These are phyloP conservation scores for Picochlorum costavermella DNA, from an alignment of 139 green algal genomes.

Conservation along the genomic window DNA sequence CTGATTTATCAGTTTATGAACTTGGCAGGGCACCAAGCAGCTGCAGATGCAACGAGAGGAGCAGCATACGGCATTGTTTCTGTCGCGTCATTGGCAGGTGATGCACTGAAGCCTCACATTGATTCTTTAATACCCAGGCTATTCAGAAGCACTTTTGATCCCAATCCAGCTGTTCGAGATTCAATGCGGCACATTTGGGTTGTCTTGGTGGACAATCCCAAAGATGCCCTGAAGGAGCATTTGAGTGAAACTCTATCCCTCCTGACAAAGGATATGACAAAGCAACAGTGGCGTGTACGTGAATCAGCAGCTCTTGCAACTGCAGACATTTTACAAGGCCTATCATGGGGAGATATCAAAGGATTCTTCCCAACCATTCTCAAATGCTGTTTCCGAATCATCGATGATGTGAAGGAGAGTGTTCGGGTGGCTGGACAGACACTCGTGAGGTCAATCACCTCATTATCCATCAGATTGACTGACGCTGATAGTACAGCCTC, in stretches of 20 bases:
- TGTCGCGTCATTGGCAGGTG: slow-evolving; percentile 70
- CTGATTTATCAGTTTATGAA: slow-evolving; percentile 87
- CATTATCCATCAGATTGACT: slow-evolving; percentile 56
- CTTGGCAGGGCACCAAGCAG: slow-evolving; percentile 59
- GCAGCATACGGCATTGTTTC: slow-evolving; percentile 78
- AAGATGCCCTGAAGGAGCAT: slow-evolving; percentile 47
- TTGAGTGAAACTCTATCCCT: slow-evolving; percentile 49
- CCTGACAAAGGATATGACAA: slow-evolving; percentile 60
- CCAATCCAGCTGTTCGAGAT: slow-evolving; percentile 68
- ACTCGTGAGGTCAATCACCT: slow-evolving; percentile 32
- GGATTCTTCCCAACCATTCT: slow-evolving; percentile 53
- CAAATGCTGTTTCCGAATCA: slow-evolving; percentile 58
- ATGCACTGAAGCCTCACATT: slow-evolving; percentile 54
- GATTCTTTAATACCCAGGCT: slow-evolving; percentile 72
- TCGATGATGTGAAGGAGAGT: slow-evolving; percentile 84
- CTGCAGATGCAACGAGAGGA: slow-evolving; percentile 59
- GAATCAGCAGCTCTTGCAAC: slow-evolving; percentile 62
- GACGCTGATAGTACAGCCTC: slow-evolving; percentile 41
- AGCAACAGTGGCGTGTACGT: slow-evolving; percentile 72
- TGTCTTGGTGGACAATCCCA: slow-evolving; percentile 61
- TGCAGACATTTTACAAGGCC: slow-evolving; percentile 65
- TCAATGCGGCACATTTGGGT: slow-evolving; percentile 64
- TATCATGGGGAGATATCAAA: slow-evolving; percentile 56
- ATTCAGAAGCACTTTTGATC: slow-evolving; percentile 76
- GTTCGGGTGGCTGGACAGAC: slow-evolving; percentile 38